Base-by-base conservation (phyloP, 345 rosid species). In the Salix udensis region DNA sequence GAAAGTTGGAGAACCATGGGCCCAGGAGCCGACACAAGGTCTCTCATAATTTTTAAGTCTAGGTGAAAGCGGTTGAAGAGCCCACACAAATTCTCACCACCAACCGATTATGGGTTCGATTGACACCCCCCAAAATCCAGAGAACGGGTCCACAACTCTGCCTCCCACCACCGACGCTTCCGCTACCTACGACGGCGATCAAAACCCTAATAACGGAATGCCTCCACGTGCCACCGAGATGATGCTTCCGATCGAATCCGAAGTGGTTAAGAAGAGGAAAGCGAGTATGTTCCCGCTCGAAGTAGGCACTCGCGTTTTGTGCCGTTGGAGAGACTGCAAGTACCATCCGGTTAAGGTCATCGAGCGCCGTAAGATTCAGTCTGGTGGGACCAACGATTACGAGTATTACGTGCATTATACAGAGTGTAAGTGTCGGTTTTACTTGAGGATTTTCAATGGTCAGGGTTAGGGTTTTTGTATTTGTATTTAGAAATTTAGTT, bases 371-470 rank as follows among this genome's bases (percentile, higher is more conserved):
- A 92, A 84, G 91, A 48, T 86, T 65, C 78, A 68, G 42, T 72
- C 19, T 19, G 88, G 79, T 61, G 96, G 87, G 3, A 74, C 84
- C 61, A 88, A 82, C 80, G 98, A 90, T 55, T 96, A 96, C 82
- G 99, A 96, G 88, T 96, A 93, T 48, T 96, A 96, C 76, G 99
- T 96, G 74, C 99, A 96, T 74, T 96, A 96, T 83, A 92, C 98
- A 6, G 99, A 93, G 86, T 96, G 99, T 96, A 82, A 58, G 99
- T 74, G 60, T 65, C 24, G 13, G 46, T 48, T 48, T 31, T 24
- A 4, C 1, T 24, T 24, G 23, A 21, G n/a, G 13, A 36, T 66
- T 24, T 37, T 68, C 48, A 52, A 34, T 13, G 72, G 58, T 67
- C 79, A 77, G 82, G 85, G 77, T 85, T 86, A 34, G 71, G 68